A percentile compares a stretch with the other conserved stretches of the same genome.
These are phyloP conservation scores for Apiospora koreana DNA, from an alignment of 2,329 filamentous ascomycete species.

Conservation along the genomic window DNA sequence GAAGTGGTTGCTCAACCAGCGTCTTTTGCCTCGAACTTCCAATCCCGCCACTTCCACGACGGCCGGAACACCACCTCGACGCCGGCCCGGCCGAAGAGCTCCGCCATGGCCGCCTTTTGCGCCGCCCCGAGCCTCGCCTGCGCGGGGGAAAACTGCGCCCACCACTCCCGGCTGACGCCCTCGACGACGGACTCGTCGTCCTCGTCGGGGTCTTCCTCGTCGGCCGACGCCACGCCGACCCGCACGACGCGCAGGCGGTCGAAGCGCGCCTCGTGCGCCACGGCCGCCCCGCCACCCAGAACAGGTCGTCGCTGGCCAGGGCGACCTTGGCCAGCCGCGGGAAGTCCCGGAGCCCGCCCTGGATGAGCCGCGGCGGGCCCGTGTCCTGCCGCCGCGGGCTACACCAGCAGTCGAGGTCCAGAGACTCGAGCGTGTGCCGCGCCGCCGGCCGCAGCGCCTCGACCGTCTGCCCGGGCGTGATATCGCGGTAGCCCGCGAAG, in stretches of 20 bases:
- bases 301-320: too few relatives aligned
- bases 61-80: background rate
- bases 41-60: too few relatives aligned
- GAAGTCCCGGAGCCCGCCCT: too few relatives aligned
- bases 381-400: too few relatives aligned
- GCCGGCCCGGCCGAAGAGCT: background rate
- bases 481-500: too few relatives aligned
- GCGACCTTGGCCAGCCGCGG: too few relatives aligned
- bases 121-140: background rate
- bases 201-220: background rate
- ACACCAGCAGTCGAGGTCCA: too few relatives aligned
- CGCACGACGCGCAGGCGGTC: background rate
- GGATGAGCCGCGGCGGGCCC: too few relatives aligned
- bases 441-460: background rate
- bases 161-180: background rate
- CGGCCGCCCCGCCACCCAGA: background rate
- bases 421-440: too few relatives aligned
- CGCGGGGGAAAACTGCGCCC: background rate
- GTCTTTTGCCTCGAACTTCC: too few relatives aligned
- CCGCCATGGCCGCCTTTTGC: background rate
- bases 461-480: background rate
- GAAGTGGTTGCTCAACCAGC: too few relatives aligned
- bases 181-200: too few relatives aligned
- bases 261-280: background rate
- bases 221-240: background rate